A percentile compares a stretch with the other conserved stretches of the same genome.
phyloP scores from a whole-genome alignment of 2,329 filamentous ascomycete species.

The Phyllosticta paracitricarpa region DNA sequence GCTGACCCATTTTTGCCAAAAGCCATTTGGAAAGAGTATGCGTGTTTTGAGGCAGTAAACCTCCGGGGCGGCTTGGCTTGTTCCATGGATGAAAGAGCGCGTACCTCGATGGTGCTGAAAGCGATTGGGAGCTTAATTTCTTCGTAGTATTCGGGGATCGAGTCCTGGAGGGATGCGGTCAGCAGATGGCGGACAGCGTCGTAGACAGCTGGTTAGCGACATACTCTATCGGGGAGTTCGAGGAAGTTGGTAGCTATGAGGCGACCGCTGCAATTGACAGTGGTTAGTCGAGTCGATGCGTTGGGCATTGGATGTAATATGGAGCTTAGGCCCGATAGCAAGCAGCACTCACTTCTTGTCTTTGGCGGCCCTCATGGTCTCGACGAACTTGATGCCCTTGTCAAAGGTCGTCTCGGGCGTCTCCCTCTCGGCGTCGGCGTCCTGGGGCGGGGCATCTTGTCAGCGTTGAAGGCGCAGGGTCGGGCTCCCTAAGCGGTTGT shows the following conservation, averaged over 20 bases:
- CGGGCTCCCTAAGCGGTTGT: background rate
- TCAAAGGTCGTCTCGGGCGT: conserved; percentile 58
- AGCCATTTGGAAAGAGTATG: background rate
- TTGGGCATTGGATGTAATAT: background rate
- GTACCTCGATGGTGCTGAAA: conserved; percentile 61
- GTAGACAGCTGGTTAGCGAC: conserved; percentile 13
- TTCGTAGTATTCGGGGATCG: conserved; percentile 67
- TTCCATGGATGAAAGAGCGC: conserved; percentile 10
- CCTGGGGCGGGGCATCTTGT: conserved; percentile 16
- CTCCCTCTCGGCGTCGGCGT: conserved; percentile 35
- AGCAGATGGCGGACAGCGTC: conserved; percentile 14
- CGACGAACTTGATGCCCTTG: conserved; percentile 62
- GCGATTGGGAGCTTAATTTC: conserved; percentile 70
- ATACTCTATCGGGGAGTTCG: conserved; percentile 51
- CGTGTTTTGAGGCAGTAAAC: no score
- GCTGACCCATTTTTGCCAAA: background rate
- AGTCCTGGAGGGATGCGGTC: conserved; percentile 28
- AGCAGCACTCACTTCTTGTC: conserved; percentile 63
- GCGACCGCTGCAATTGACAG: conserved; percentile 43
- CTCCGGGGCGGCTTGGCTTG: background rate
- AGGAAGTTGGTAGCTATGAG: conserved; percentile 68
- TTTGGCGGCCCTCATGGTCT: conserved; percentile 62
- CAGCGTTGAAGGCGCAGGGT: conserved; percentile 1
- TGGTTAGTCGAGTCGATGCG: background rate
- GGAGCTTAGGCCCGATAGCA: conserved; percentile 5